A percentile compares a stretch with the other conserved stretches of the same genome.
phyloP scores from a whole-genome alignment of 106 monocot species.

The Dendrobium huoshanense region DNA sequence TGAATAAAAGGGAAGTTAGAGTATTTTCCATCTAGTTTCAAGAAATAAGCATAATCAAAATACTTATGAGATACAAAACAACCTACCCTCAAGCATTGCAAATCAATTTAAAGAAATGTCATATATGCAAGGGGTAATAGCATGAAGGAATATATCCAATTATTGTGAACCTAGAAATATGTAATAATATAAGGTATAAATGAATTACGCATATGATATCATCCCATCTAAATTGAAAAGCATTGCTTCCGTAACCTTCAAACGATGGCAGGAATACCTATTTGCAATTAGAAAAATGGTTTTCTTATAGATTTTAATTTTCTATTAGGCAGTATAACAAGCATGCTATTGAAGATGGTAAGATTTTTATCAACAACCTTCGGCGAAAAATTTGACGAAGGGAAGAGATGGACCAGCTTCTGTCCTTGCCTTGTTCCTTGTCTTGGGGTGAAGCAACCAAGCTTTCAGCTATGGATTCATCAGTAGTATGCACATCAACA shows the following conservation, averaged over 20 bases:
- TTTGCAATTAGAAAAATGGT: neutral
- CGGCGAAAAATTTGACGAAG: constrained; percentile 83
- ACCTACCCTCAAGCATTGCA: neutral
- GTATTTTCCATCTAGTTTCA: neutral
- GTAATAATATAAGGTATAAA: neutral
- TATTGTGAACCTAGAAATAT: neutral
- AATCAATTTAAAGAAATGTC: neutral
- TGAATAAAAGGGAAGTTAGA: neutral
- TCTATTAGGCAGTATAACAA: neutral
- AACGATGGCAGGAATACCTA: neutral
- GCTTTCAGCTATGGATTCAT: constrained; percentile 27
- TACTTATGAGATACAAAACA: neutral
- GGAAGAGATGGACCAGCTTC: constrained; percentile 83
- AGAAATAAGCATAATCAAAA: neutral
- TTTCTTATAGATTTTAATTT: neutral
- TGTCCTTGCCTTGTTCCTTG: constrained; percentile 51
- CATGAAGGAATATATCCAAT: neutral
- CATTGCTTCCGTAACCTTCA: neutral
- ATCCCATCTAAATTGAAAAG: neutral
- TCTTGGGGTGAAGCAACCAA: constrained; percentile 23
- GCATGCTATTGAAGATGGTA: neutral
- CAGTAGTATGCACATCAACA: constrained; percentile 35
- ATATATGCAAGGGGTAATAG: neutral
- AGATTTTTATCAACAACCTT: constrained; percentile 42
- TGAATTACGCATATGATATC: neutral